Evolutionary conservation across 176 grass and related monocot species (phyloP).

Genomic region (Oryza nivara): DNA sequence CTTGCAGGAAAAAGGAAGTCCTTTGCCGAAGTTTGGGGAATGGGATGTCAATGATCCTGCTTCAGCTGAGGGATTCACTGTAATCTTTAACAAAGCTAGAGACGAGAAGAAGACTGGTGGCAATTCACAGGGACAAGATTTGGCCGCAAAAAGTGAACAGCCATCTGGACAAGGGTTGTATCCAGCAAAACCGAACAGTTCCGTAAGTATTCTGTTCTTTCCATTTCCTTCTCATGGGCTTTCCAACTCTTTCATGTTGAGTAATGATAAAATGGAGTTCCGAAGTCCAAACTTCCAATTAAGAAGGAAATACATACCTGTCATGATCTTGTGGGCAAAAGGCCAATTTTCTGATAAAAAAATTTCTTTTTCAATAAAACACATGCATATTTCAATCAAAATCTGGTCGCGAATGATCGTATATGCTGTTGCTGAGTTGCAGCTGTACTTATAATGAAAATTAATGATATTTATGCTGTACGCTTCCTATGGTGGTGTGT

Average conservation of each 20-base stretch:
- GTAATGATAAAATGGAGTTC: neutral
- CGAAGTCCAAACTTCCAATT: slow-evolving; percentile 7
- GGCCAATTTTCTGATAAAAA: neutral
- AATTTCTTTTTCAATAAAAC: neutral
- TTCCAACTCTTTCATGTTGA: neutral
- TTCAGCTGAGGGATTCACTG: slow-evolving; percentile 52
- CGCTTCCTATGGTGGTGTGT: neutral
- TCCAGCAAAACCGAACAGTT: slow-evolving; percentile 37
- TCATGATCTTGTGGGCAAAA: neutral
- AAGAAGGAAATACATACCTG: neutral
- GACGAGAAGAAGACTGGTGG: slow-evolving; percentile 51
- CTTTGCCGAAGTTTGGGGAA: slow-evolving; percentile 39
- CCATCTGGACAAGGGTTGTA: slow-evolving; percentile 30
- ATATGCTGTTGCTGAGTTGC: neutral
- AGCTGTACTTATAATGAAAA: neutral
- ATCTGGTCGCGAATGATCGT: neutral
- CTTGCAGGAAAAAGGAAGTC: slow-evolving; percentile 32
- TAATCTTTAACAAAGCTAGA: slow-evolving; percentile 62
- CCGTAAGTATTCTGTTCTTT: slow-evolving; percentile 35
- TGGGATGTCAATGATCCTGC: slow-evolving; percentile 46
- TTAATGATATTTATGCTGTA: neutral
- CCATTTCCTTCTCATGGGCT: neutral
- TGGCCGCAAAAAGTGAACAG: slow-evolving; percentile 1
- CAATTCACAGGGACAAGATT: slow-evolving; percentile 21
- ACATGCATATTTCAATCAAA: neutral